phyloP scores from a whole-genome alignment of 768 basidiomycete species.

The Kwoniella europaea region DNA sequence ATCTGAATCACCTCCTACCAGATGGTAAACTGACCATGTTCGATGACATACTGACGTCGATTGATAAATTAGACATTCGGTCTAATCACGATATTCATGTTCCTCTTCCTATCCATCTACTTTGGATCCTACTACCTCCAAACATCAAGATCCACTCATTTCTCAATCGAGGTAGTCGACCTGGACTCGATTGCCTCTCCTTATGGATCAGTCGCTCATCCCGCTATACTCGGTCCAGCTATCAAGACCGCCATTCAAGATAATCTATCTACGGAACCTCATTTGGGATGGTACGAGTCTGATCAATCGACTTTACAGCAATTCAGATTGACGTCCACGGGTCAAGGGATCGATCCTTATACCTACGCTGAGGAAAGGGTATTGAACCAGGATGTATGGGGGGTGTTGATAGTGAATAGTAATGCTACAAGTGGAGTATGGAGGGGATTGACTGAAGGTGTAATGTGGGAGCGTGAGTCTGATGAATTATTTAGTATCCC shows the following conservation, averaged over 20 bases:
- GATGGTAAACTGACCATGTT: too few species aligned
- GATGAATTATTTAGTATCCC: not conserved
- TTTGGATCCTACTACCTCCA: conserved; percentile 57
- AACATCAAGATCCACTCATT: conserved; percentile 46
- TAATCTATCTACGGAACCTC: conserved; percentile 16
- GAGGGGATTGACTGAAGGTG: conserved; percentile 36
- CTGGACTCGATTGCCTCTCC: conserved; percentile 53
- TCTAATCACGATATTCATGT: conserved; percentile 42
- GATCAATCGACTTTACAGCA: conserved; percentile 23
- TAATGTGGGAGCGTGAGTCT: conserved; percentile 49
- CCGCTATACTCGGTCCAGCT: conserved; percentile 55
- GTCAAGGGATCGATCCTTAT: conserved; percentile 48
- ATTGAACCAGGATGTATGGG: conserved; percentile 51
- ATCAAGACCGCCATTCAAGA: conserved; percentile 29
- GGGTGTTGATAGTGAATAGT: conserved; percentile 48
- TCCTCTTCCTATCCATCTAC: conserved; percentile 49
- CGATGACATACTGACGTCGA: too few species aligned
- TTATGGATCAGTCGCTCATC: conserved; percentile 34
- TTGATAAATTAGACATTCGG: conserved; percentile 29
- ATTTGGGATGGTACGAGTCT: conserved; percentile 49
- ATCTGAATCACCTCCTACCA: not conserved
- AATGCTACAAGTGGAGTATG: conserved; percentile 55
- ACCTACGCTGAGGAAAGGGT: conserved; percentile 44
- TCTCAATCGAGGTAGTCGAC: conserved; percentile 53
- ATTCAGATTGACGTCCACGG: conserved; percentile 33